Evolutionary conservation across 2,329 filamentous ascomycete species (phyloP).

Genomic region (Elsinoe perseae): DNA sequence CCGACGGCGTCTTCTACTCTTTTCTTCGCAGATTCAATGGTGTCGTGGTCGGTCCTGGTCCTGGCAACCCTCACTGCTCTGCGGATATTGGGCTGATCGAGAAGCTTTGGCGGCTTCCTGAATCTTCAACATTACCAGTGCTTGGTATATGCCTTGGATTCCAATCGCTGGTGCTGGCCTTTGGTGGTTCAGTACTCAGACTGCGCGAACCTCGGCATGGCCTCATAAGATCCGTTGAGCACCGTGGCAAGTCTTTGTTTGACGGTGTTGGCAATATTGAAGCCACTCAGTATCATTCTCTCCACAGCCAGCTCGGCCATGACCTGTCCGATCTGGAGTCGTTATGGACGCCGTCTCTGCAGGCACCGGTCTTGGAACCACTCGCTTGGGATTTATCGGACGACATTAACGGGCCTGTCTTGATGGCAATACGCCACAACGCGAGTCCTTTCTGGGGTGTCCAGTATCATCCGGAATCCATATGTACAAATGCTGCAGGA

Average conservation of each 20-base stretch:
- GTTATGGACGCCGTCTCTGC: constrained; percentile 34
- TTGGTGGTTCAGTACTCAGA: constrained; percentile 58
- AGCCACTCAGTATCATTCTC: constrained; percentile 70
- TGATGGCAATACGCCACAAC: constrained; percentile 70
- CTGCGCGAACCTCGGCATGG: constrained; percentile 73
- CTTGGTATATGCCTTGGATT: constrained; percentile 87
- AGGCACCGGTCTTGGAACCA: constrained; percentile 35
- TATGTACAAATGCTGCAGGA: constrained; percentile 66
- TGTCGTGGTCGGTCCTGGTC: constrained; percentile 83
- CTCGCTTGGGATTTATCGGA: constrained; percentile 43
- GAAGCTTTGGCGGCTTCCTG: constrained; percentile 61
- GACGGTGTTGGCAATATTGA: constrained; percentile 50
- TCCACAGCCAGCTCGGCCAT: constrained; percentile 41
- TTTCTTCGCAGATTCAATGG: constrained; percentile 63
- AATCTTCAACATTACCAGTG: constrained; percentile 59
- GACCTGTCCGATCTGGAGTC: constrained; percentile 28
- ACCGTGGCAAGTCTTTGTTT: constrained; percentile 59
- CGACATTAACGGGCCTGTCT: constrained; percentile 45
- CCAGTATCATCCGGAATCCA: constrained; percentile 85
- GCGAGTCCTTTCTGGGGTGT: constrained; percentile 72
- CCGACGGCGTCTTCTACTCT: constrained; percentile 31
- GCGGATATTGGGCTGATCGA: constrained; percentile 78
- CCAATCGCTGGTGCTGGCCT: constrained; percentile 65
- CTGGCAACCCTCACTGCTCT: constrained; percentile 65
- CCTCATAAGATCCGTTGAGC: constrained; percentile 62